Base-by-base conservation (phyloP, 139 green algal species). In the Dunaliella sp. region DNA sequence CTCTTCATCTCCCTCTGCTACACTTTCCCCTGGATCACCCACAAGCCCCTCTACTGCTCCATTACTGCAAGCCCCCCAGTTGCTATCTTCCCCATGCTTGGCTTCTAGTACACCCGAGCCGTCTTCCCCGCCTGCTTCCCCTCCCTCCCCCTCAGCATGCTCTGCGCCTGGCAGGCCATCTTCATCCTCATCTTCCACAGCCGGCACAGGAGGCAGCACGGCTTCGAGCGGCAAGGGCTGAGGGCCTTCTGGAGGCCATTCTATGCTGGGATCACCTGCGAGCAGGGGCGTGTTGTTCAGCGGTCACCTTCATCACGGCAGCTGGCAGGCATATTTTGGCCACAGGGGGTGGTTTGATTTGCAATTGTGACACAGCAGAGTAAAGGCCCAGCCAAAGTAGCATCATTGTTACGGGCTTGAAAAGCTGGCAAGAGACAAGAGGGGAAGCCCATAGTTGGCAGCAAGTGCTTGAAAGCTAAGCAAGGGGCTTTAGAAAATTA, bases 231-330 rank as follows among this genome's bases (percentile, higher is more conserved):
- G 16, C 36, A 34, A 22, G 7, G 22, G 21, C 24, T 33, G 33
- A 31, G 79, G 79, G 1, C 21, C 79, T 36, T 83, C 79, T 73
- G 79, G 79, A 34, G 79, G 79, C 79, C 79, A 83, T 24, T 81
- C 77, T 48, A 81, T 81, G 3, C 24, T 34, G 30, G 32, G 16
- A 32, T 81, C 77, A 38, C 72, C 79, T 36, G n/a, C 12, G 33
- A 65, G 16, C 77, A 48, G 12, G 2, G 24, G 12, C 77, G 3
- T 34, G 57, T 12, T 3, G 31, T 25, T 30, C 74, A 30, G 74
- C 74, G 33, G 33, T 31, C 22, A 35, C 74, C 74, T n/a, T 30
- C 74, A 79, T 30, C 21, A 79, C 74, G 26, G 25, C 74, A 25
- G 3, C 74, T 12, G 33, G 26, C 74, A 79, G 3, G 28, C 76